Evolutionary conservation across 257 asterid genomes (phyloP).

Genomic region (Capsicum chinense): DNA sequence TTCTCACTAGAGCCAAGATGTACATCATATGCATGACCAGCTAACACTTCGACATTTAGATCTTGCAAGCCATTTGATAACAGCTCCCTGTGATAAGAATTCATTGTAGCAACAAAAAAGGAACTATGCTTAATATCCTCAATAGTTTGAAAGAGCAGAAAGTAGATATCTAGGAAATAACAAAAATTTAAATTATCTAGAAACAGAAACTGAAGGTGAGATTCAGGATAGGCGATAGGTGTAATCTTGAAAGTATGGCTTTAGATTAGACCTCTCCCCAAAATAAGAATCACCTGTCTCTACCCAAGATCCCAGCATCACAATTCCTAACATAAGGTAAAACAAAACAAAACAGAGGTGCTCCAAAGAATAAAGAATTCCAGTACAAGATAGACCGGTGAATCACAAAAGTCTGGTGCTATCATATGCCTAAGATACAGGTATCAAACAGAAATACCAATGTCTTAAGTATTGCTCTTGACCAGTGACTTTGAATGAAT

Average conservation of each 20-base stretch:
- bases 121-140: neutral
- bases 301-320: too few species aligned
- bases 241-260: neutral
- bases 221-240: neutral
- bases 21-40: neutral
- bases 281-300: neutral
- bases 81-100: slow-evolving; percentile 32
- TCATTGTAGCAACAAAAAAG: slow-evolving; percentile 13
- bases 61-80: slow-evolving; percentile 29
- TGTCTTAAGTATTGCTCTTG: neutral
- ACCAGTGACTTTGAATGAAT: neutral
- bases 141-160: slow-evolving; percentile 14
- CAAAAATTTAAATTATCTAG: neutral
- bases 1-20: slow-evolving; percentile 16
- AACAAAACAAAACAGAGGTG: neutral
- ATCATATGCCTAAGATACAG: neutral
- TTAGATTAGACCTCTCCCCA: neutral
- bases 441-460: neutral
- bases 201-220: neutral
- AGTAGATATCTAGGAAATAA: neutral
- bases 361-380: neutral
- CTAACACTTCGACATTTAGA: slow-evolving; percentile 17
- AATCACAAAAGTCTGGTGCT: neutral
- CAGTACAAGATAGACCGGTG: neutral
- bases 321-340: neutral